These are phyloP conservation scores for Bacidia rubella DNA, from an alignment of 495 filamentous ascomycete species.

Conservation along the genomic window DNA sequence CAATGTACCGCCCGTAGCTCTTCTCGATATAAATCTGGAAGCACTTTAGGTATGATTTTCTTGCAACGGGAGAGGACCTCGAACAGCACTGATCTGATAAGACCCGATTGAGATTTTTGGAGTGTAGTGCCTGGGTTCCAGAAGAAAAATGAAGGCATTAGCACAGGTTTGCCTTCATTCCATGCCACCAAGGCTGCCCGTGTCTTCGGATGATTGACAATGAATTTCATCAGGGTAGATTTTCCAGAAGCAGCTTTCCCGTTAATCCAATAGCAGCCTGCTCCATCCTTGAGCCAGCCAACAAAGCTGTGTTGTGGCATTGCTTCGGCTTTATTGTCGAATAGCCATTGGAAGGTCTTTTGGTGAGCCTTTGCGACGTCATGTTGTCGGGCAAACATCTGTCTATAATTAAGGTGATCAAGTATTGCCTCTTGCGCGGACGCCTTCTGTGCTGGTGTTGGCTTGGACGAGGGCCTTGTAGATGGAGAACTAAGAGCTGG, in stretches of 20 bases:
- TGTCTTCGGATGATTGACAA: slow-evolving; percentile 9
- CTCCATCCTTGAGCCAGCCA: slow-evolving; percentile 21
- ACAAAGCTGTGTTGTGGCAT: slow-evolving; percentile 9
- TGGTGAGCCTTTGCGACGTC: not conserved
- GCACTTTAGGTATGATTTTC: slow-evolving; percentile 18
- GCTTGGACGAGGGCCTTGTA: not conserved
- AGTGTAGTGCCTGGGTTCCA: slow-evolving; percentile 27
- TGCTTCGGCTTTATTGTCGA: not conserved
- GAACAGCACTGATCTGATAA: slow-evolving; percentile 30
- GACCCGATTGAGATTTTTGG: slow-evolving; percentile 32
- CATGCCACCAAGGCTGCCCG: slow-evolving; percentile 15
- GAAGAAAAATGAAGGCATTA: slow-evolving; percentile 32
- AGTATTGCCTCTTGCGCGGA: not conserved
- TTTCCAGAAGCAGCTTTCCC: slow-evolving; percentile 34
- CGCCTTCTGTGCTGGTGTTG: not conserved
- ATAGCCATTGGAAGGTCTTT: not conserved
- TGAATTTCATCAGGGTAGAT: slow-evolving; percentile 35
- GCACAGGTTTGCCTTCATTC: slow-evolving; percentile 21
- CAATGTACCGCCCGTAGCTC: not conserved
- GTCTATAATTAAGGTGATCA: not conserved
- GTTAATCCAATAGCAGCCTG: slow-evolving; percentile 22
- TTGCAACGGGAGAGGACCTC: slow-evolving; percentile 24
- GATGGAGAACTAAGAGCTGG: not conserved
- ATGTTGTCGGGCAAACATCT: not conserved
- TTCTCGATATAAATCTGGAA: not conserved